Evolutionary conservation across 768 basidiomycete species (phyloP), one percentile per base, ranked within the genome.

Genomic region (Mycena crocata): DNA sequence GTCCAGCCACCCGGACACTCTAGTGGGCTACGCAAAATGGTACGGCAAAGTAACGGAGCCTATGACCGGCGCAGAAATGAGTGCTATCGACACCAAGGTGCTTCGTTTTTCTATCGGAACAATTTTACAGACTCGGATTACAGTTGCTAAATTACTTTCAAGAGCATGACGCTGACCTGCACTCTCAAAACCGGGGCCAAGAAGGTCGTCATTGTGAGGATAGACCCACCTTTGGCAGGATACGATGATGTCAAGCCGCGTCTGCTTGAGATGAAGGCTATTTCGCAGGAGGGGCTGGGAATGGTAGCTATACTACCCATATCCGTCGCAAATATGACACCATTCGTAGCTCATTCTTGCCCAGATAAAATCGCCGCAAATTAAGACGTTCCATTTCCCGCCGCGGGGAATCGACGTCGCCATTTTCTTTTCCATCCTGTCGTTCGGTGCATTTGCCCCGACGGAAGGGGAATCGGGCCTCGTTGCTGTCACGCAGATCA

Each of bases 11-110:
- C 91, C 92, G 0, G 93, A 94, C 75, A 94, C 93, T 1, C 81
- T 95, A 69, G 92, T 95, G 35, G 92, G 90, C 5, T 95, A 94
- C 71, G 92, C 91, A 46, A 92, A 90, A 70, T 87, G 91, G 84
- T 93, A 84, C 72, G 92, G 90, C 12, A 88, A 90, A 70, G 84
- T 93, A 14, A 71, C 80, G 15, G 83, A 85, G 24, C 80, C 80
- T 35, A 85, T 93, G 19, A 77, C 77, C 5, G 84, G 85, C 23
- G 93, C 92, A 13, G 83, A 88, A 75, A 92, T 94, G 93, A 83
- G 84, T 13, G 80, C 82, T 3, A 93, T 94, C 48, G 86, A 91
- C 72, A 82, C 85, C 44, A 89, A 92, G 77, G 93, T 44, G 30
- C 28, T 5, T 24, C 7, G 7, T n/a, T 42, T 21, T n/a, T 14